phyloP scores from a whole-genome alignment of 2,329 filamentous ascomycete genomes.

The Ophiocordyceps sinensis region DNA sequence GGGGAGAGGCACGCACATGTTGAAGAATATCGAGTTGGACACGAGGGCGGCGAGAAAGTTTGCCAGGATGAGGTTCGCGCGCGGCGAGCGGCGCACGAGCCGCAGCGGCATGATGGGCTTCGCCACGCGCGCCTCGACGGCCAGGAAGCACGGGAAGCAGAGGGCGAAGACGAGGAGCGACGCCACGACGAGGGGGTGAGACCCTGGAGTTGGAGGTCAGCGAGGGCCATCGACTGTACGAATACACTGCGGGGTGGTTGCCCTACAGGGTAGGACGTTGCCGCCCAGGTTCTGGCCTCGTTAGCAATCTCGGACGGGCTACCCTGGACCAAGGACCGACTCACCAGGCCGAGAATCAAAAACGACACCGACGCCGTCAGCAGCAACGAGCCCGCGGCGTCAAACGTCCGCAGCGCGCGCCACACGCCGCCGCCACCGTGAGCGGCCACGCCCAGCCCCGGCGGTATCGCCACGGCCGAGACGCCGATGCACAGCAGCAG shows the following conservation, averaged over 20 bases:
- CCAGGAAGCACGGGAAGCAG: slow-evolving; percentile 35
- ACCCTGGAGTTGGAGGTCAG: slow-evolving; percentile 23
- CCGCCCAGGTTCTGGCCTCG: slow-evolving; percentile 41
- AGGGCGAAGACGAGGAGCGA: slow-evolving; percentile 33
- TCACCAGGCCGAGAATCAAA: slow-evolving; percentile 42
- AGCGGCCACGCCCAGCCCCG: slow-evolving; percentile 33
- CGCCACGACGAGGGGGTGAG: slow-evolving; percentile 40
- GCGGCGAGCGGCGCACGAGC: slow-evolving; percentile 33
- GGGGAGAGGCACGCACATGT: slow-evolving; percentile 26
- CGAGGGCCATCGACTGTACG: not conserved
- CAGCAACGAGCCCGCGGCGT: slow-evolving; percentile 37
- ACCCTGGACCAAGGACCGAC: no score
- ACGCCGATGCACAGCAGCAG: slow-evolving; percentile 31
- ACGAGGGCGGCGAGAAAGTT: slow-evolving; percentile 38
- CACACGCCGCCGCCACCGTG: slow-evolving; percentile 24
- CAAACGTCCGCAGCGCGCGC: slow-evolving; percentile 40
- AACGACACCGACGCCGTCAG: slow-evolving; percentile 39
- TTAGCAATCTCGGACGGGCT: no score
- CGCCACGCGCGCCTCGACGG: slow-evolving; percentile 31
- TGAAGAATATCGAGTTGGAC: slow-evolving; percentile 43
- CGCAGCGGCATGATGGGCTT: slow-evolving; percentile 47
- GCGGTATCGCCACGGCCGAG: slow-evolving; percentile 33
- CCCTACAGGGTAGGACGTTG: slow-evolving; percentile 46
- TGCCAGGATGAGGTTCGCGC: slow-evolving; percentile 41
- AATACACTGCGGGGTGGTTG: no score